These are phyloP conservation scores for Leptomonas pyrrhocoris DNA, from an alignment of 208 protist species.

Conservation along the genomic window DNA sequence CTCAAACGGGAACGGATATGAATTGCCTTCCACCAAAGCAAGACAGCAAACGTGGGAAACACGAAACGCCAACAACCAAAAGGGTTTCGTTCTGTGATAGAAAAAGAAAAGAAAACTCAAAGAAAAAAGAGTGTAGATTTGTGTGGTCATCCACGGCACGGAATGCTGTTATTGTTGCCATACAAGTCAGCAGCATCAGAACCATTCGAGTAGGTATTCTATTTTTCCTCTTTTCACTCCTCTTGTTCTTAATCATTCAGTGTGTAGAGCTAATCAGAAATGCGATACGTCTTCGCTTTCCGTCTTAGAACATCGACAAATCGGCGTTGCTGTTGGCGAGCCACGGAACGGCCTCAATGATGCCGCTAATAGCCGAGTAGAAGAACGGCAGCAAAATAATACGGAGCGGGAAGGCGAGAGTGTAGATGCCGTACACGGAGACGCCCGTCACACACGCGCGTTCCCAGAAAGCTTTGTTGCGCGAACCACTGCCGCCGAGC, in stretches of 20 bases:
- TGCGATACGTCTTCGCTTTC: not conserved
- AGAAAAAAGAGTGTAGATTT: conserved; percentile 3
- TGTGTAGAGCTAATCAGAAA: not conserved
- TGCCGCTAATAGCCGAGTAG: conserved; percentile 62
- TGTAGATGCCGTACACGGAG: conserved; percentile 68
- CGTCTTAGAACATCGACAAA: conserved; percentile 8
- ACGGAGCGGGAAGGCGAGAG: conserved; percentile 81
- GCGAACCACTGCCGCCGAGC: conserved; percentile 36
- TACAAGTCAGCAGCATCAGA: too few relatives aligned
- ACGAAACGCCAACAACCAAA: not conserved
- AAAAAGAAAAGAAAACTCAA: conserved; percentile 19
- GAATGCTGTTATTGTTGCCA: too few relatives aligned
- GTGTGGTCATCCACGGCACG: not conserved
- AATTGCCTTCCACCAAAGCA: not conserved
- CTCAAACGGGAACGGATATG: too few relatives aligned
- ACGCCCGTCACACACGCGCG: conserved; percentile 52
- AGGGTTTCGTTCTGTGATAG: conserved; percentile 19
- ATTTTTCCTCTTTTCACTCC: not conserved
- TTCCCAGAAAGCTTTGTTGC: conserved; percentile 80
- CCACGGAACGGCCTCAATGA: conserved; percentile 77
- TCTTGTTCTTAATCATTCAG: not conserved
- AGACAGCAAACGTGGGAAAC: conserved; percentile 10
- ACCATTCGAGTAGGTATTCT: not conserved
- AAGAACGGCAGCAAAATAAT: conserved; percentile 70
- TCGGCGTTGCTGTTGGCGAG: conserved; percentile 57